A percentile compares a stretch with the other conserved stretches of the same genome.
Evolutionary conservation across 1,139 yeast species (phyloP).

Genomic region (Geotrichum cucujoidarum): DNA sequence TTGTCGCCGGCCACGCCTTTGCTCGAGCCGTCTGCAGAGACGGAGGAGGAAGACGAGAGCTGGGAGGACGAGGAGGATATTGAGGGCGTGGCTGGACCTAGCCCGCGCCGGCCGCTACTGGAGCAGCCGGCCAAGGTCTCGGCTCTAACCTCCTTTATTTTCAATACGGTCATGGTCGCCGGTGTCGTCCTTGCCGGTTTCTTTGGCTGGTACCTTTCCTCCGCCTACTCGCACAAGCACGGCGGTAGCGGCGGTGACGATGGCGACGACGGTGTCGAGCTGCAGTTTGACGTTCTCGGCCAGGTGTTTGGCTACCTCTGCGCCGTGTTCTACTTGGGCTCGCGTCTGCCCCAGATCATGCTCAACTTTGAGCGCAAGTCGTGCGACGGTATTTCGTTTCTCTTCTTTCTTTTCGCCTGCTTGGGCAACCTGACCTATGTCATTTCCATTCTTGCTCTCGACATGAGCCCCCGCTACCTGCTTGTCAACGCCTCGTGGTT

Average conservation of each 20-base stretch:
- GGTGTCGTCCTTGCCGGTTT: conserved; percentile 72
- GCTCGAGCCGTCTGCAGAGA: conserved; percentile 59
- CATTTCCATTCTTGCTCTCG: conserved; percentile 67
- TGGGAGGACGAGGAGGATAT: conserved; percentile 27
- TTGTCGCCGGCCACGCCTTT: conserved; percentile 87
- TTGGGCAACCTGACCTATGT: conserved; percentile 88
- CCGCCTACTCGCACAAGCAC: conserved; percentile 23
- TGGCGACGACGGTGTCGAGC: conserved; percentile 41
- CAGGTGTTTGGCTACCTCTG: conserved; percentile 91
- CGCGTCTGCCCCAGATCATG: conserved; percentile 83
- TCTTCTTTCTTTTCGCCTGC: conserved; percentile 90
- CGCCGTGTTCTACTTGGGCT: conserved; percentile 78
- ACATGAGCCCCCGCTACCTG: conserved; percentile 62
- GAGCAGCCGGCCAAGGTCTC: not conserved
- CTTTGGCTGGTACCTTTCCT: conserved; percentile 76
- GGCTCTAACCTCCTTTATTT: conserved; percentile 30
- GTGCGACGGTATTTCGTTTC: conserved; percentile 86
- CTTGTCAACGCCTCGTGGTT: conserved; percentile 88
- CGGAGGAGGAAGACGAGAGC: conserved; percentile 40
- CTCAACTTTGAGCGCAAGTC: conserved; percentile 79
- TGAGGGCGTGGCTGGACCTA: conserved; percentile 19
- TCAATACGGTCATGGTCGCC: conserved; percentile 60
- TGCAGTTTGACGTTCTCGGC: conserved; percentile 65
- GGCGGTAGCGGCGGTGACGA: conserved; percentile 35
- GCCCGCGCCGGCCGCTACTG: not conserved